Evolutionary conservation across 2,329 filamentous ascomycete genomes (phyloP).

Genomic region (Macroventuria anomochaeta): DNA sequence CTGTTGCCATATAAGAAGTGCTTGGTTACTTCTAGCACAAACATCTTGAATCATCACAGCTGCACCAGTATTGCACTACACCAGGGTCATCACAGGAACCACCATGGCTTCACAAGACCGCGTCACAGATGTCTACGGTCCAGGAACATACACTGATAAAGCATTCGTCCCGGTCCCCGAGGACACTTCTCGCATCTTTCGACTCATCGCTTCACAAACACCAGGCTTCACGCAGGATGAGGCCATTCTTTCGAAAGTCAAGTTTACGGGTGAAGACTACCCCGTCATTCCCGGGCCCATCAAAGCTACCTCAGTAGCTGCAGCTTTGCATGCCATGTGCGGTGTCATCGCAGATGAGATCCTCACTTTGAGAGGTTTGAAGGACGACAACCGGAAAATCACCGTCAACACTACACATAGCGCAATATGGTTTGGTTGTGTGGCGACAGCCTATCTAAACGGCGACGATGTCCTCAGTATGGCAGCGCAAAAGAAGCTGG

Average conservation of each 20-base stretch:
- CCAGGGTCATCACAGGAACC: neutral
- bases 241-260: constrained; percentile 42
- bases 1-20: neutral
- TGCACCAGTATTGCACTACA: too few relatives aligned
- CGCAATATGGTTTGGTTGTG: constrained; percentile 54
- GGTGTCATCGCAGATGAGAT: constrained; percentile 54
- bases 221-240: constrained; percentile 52
- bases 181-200: constrained; percentile 50
- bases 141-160: constrained; percentile 51
- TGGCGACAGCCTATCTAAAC: constrained; percentile 49
- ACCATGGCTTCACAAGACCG: constrained; percentile 15
- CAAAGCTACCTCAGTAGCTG: constrained; percentile 52
- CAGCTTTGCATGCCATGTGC: constrained; percentile 54
- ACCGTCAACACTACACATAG: constrained; percentile 57
- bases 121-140: constrained; percentile 45
- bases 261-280: constrained; percentile 50
- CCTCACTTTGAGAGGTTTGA: constrained; percentile 34
- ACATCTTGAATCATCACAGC: too few relatives aligned
- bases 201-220: constrained; percentile 47
- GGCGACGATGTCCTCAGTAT: constrained; percentile 36
- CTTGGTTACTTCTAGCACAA: neutral
- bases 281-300: constrained; percentile 55
- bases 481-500: constrained; percentile 37
- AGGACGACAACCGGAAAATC: constrained; percentile 34
- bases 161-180: constrained; percentile 47